Conservation (phyloP, 2,329 filamentous ascomycete species). For the Xylaria sp. region DNA sequence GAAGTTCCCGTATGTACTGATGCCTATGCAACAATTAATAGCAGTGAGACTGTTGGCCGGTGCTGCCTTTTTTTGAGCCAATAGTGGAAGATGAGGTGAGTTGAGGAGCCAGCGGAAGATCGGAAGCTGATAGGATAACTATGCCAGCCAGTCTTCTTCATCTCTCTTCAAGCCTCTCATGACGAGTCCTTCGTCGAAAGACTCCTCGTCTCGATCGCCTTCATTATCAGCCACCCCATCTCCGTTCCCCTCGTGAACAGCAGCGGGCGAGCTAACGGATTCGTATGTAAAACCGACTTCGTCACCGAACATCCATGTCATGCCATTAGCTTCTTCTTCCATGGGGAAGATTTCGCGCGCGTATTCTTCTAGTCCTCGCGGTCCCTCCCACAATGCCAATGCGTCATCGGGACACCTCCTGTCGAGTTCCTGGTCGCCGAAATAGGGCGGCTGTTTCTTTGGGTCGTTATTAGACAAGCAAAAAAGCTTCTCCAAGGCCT, state of each 20-base stretch:
- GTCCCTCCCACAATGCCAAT: slow-evolving; percentile 88
- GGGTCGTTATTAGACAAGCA: slow-evolving; percentile 62
- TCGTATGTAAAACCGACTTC: slow-evolving; percentile 55
- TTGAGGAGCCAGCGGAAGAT: slow-evolving; percentile 7
- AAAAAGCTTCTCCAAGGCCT: slow-evolving; percentile 72
- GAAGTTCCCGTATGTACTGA: neutral
- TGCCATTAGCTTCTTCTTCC: slow-evolving; percentile 92
- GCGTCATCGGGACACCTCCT: slow-evolving; percentile 77
- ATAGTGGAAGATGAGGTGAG: neutral
- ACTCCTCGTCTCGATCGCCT: slow-evolving; percentile 60
- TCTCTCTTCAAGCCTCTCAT: slow-evolving; percentile 68
- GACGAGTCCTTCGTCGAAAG: slow-evolving; percentile 67
- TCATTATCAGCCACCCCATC: slow-evolving; percentile 52
- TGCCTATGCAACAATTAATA: neutral
- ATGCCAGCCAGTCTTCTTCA: slow-evolving; percentile 68
- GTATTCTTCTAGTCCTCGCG: slow-evolving; percentile 91
- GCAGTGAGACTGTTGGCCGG: neutral
- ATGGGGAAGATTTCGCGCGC: slow-evolving; percentile 92
- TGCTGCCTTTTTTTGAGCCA: neutral
- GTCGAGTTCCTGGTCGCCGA: slow-evolving; percentile 68
- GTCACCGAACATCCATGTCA: slow-evolving; percentile 86
- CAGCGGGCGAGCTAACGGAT: slow-evolving; percentile 52
- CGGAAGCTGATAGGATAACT: slow-evolving; percentile 16
- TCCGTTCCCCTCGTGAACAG: slow-evolving; percentile 59
- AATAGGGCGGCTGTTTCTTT: slow-evolving; percentile 70